phyloP scores from a whole-genome alignment of 2,329 filamentous ascomycete species.

The Lasiodiplodia citricola region DNA sequence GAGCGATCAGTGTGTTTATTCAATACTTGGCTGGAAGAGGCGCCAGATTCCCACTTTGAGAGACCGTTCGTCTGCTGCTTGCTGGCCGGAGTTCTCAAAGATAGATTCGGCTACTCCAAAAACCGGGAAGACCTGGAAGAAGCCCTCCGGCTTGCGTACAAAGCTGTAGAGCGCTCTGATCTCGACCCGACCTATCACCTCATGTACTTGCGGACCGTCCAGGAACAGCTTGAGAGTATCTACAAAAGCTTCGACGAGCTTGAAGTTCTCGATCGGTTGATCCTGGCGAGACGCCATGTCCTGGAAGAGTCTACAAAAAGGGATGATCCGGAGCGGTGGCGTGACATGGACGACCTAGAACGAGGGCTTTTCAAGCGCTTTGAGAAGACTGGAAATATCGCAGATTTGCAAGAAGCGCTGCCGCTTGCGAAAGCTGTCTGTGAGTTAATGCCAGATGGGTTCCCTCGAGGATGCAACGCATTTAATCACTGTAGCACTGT shows the following conservation, averaged over 20 bases:
- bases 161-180: slow-evolving; percentile 1
- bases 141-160: slow-evolving; percentile 10
- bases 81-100: not conserved
- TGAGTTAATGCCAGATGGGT: not conserved
- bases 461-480: not conserved
- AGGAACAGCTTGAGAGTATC: not conserved
- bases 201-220: not conserved
- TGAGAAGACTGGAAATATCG: not conserved
- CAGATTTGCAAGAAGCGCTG: not conserved
- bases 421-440: slow-evolving; percentile 1
- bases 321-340: not conserved
- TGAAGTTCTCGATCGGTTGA: not conserved
- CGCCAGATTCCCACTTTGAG: not conserved
- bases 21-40: not conserved
- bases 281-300: not conserved
- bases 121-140: slow-evolving; percentile 5
- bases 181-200: slow-evolving; percentile 9
- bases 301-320: slow-evolving; percentile 7
- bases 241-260: not conserved
- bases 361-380: not conserved
- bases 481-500: not conserved
- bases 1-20: not conserved
- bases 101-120: not conserved
- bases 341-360: not conserved
- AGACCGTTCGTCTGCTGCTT: not conserved